Base-by-base conservation (phyloP, 129 eudicot genomes). In the Tagetes erecta region DNA sequence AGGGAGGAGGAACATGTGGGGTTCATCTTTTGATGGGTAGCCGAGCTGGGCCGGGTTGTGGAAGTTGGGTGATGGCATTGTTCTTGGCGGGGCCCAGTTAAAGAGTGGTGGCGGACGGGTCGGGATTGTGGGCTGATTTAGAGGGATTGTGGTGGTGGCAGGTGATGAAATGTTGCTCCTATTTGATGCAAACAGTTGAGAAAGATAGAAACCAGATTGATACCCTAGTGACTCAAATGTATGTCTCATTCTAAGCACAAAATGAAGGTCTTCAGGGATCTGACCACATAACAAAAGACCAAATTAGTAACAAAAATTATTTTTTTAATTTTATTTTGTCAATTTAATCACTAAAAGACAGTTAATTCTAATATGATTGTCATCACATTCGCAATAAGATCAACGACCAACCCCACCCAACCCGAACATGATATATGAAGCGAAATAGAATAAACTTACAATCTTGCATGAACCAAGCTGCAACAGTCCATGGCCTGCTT, bases 401-500 rank as follows among this genome's bases (percentile, higher is more conserved):
- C 46, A 7, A 7, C 14, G 33, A 12, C 57, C 64, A 0, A 39
- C 75, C 36, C 44, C 4, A 35, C 37, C 51, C 63, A 3, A 44
- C 10, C 49, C 9, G 14, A n/a, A 58, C 1, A 72, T 7, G 5
- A 51, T 45, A 45, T 36, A 41, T 8, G 3, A 38, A 56, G 53
- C 5, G 12, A 57, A 73, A 71, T 45, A 4, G 36, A 82, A 6
- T 58, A 41, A 65, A 87, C 98, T 90, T 83, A 94, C 98, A 85
- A 90, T 94, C 84, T 94, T 94, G 96, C 97, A 94, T 46, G 98
- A 94, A 67, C 98, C 98, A 42, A 94, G 96, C 70, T 94, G 98
- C 73, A 94, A 86, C 71, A 90, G 96, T 64, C 98, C 98, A 85
- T 94, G 98, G 59, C 97, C 98, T 80, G 98, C 98, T 86, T 94